phyloP scores from a whole-genome alignment of 352 stramenopile genomes.

The Pythium phragmiticola region DNA sequence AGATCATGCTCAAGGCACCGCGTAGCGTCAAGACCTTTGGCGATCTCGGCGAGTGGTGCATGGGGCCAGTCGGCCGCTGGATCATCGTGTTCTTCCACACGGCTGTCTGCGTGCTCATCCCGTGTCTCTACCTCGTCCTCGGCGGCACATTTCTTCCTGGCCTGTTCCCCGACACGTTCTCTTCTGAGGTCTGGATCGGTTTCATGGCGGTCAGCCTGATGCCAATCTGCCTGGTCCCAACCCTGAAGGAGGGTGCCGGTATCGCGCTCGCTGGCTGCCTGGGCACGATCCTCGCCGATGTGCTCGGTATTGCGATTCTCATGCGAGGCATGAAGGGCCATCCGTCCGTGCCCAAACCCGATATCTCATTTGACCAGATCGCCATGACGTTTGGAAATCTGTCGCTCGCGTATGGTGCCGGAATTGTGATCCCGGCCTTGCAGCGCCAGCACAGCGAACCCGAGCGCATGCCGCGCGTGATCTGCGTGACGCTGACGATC shows the following conservation, averaged over 20 bases:
- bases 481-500: slow-evolving; percentile 35
- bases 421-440: slow-evolving; percentile 36
- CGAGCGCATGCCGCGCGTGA: slow-evolving; percentile 35
- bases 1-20: slow-evolving; percentile 32
- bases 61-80: slow-evolving; percentile 28
- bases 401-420: slow-evolving; percentile 35
- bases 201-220: slow-evolving; percentile 32
- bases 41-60: slow-evolving; percentile 36
- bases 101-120: slow-evolving; percentile 27
- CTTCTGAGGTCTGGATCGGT: slow-evolving; percentile 28
- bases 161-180: slow-evolving; percentile 29
- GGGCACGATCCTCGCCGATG: slow-evolving; percentile 33
- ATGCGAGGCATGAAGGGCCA: slow-evolving; percentile 27
- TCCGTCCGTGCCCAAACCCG: slow-evolving; percentile 13
- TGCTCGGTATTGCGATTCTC: slow-evolving; percentile 28
- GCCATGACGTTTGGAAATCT: slow-evolving; percentile 37
- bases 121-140: slow-evolving; percentile 36
- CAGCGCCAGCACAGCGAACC: slow-evolving; percentile 36
- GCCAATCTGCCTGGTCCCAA: slow-evolving; percentile 33
- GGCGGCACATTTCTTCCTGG: slow-evolving; percentile 26
- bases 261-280: slow-evolving; percentile 31
- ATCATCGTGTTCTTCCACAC: slow-evolving; percentile 30
- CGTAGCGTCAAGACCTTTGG: slow-evolving; percentile 29
- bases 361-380: slow-evolving; percentile 30
- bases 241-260: slow-evolving; percentile 31